Conservation (phyloP, 148 eudicot species). For the Simmondsia chinensis region DNA sequence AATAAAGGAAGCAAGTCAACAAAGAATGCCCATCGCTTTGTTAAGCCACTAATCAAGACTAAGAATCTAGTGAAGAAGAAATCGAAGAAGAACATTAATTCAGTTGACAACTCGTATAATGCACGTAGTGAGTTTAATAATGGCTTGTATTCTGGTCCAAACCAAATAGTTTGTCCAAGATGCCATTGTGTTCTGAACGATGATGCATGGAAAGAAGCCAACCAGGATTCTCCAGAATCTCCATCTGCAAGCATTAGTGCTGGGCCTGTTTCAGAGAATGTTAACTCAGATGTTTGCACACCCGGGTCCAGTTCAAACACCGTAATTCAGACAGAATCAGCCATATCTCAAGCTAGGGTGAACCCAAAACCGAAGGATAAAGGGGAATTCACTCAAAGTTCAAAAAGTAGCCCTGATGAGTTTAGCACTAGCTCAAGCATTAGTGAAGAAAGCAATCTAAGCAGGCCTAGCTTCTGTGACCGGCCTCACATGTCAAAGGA, state of each 20-base stretch:
- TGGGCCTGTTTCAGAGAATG: constrained; percentile 23
- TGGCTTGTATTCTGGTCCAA: constrained; percentile 25
- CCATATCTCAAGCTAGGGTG: constrained; percentile 22
- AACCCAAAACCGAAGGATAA: constrained; percentile 32
- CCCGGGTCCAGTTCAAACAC: constrained; percentile 20
- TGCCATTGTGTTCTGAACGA: constrained; percentile 69
- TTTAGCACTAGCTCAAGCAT: constrained; percentile 66
- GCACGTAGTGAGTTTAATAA: constrained; percentile 23
- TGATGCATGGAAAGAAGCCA: constrained; percentile 28
- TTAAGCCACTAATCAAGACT: constrained; percentile 55
- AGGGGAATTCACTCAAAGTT: constrained; percentile 65
- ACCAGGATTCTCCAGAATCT: constrained; percentile 24
- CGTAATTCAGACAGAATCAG: constrained; percentile 15
- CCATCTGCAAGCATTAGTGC: constrained; percentile 21
- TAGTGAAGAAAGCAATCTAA: constrained; percentile 72
- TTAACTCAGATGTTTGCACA: constrained; percentile 27
- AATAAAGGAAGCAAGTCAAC: constrained; percentile 41
- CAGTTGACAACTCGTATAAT: constrained; percentile 20
- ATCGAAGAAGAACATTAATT: constrained; percentile 28
- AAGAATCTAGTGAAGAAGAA: constrained; percentile 49
- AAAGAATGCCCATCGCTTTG: constrained; percentile 37
- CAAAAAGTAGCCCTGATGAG: constrained; percentile 70
- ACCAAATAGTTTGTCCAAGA: constrained; percentile 63
- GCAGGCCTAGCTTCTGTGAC: constrained; percentile 64
- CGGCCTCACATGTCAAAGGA: constrained; percentile 97